Conservation (phyloP, 208 protist species). For the Wallacemonas sp. region DNA sequence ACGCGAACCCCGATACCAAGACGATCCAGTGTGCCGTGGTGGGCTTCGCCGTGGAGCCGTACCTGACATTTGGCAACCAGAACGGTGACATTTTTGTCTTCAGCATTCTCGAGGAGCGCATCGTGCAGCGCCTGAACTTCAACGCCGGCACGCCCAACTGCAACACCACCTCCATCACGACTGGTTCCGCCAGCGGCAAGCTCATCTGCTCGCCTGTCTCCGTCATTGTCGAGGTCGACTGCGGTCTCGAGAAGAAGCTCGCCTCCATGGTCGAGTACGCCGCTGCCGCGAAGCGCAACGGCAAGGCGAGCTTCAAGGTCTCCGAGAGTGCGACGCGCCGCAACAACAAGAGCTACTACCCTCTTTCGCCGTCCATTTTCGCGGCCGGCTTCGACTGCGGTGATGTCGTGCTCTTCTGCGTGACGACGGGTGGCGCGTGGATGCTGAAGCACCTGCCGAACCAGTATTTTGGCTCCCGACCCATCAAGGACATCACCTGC, state of each 20-base stretch:
- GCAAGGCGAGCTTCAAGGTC: slow-evolving; percentile 27
- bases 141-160: slow-evolving; percentile 26
- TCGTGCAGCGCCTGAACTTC: slow-evolving; percentile 82
- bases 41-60: slow-evolving; percentile 78
- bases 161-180: slow-evolving; percentile 17
- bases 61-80: slow-evolving; percentile 85
- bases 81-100: slow-evolving; percentile 80
- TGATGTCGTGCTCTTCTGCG: slow-evolving; percentile 63
- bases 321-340: slow-evolving; percentile 21
- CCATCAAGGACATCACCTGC: slow-evolving; percentile 57
- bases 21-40: slow-evolving; percentile 74
- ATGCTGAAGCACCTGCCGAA: slow-evolving; percentile 55
- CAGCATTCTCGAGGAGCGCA: slow-evolving; percentile 58
- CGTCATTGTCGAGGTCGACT: slow-evolving; percentile 74
- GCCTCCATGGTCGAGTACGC: slow-evolving; percentile 45
- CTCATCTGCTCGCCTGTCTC: slow-evolving; percentile 67
- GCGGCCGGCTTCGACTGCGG: slow-evolving; percentile 81
- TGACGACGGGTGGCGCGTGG: slow-evolving; percentile 56
- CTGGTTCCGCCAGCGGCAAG: slow-evolving; percentile 34
- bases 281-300: slow-evolving; percentile 40
- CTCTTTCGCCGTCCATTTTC: slow-evolving; percentile 64
- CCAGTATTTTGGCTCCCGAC: slow-evolving; percentile 40
- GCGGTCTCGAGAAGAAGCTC: slow-evolving; percentile 67
- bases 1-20: slow-evolving; percentile 70
- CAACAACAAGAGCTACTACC: slow-evolving; percentile 31